Percentiles rank a stretch among this genome's conserved stretches.
Conservation (phyloP, 2,329 filamentous ascomycete genomes). For the Diaporthe citrichinensis region DNA sequence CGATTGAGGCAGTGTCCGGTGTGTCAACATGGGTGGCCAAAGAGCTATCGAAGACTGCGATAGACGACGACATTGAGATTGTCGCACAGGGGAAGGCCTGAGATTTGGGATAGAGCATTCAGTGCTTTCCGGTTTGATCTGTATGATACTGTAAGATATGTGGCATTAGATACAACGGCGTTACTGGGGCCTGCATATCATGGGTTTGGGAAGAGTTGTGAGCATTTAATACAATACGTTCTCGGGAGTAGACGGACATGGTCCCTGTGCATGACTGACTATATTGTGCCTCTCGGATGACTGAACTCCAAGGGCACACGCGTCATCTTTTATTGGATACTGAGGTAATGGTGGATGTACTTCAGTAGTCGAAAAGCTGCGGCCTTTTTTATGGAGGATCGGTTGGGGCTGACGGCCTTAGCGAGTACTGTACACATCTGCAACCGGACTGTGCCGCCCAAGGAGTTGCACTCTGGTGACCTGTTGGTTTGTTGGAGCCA, state of each 20-base stretch:
- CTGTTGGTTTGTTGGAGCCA: neutral
- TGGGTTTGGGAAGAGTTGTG: neutral
- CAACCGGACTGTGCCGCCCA: too few relatives aligned
- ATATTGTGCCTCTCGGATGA: too few relatives aligned
- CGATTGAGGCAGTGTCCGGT: conserved; percentile 47
- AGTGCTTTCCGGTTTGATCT: neutral
- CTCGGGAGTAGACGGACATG: neutral
- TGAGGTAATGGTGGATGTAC: too few relatives aligned
- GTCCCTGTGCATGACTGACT: too few relatives aligned
- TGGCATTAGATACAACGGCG: neutral
- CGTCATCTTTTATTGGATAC: too few relatives aligned
- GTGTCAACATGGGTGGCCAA: conserved; percentile 34
- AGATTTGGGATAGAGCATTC: neutral
- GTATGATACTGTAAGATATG: conserved; percentile 10
- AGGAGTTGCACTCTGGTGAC: neutral
- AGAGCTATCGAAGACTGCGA: conserved; percentile 12
- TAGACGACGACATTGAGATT: conserved; percentile 40
- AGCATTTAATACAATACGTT: neutral
- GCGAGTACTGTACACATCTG: too few relatives aligned
- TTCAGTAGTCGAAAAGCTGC: too few relatives aligned
- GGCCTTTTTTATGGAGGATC: too few relatives aligned
- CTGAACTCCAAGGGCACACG: too few relatives aligned
- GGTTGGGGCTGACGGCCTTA: too few relatives aligned
- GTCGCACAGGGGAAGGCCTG: conserved; percentile 19
- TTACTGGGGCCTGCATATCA: conserved; percentile 1